Evolutionary conservation across 805 yeast genomes (phyloP).

Genomic region (Saturnispora saitoi): DNA sequence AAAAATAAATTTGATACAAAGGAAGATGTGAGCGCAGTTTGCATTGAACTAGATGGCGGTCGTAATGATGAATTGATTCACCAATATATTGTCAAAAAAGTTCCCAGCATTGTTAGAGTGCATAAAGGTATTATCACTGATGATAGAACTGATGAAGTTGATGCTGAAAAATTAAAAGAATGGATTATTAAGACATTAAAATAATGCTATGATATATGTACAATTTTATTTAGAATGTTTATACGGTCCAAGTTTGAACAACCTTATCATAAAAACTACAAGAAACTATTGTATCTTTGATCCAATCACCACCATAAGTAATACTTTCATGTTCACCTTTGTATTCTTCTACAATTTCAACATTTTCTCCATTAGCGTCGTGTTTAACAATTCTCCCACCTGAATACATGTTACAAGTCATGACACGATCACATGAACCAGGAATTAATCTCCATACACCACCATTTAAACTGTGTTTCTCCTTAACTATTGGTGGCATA

Average conservation of each 20-base stretch:
- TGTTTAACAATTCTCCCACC: constrained; percentile 67
- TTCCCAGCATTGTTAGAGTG: constrained; percentile 64
- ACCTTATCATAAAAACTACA: constrained; percentile 89
- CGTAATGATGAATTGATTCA: constrained; percentile 45
- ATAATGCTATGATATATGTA: neutral
- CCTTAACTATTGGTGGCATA: constrained; percentile 40
- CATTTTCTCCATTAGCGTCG: constrained; percentile 17
- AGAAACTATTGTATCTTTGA: constrained; percentile 49
- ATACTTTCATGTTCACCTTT: constrained; percentile 78
- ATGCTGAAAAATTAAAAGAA: constrained; percentile 7
- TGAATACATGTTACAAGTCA: constrained; percentile 91
- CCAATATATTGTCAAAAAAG: constrained; percentile 41
- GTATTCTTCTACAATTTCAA: constrained; percentile 34
- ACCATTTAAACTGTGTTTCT: constrained; percentile 59
- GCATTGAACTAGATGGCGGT: constrained; percentile 14
- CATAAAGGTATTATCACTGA: constrained; percentile 53
- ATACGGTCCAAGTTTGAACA: constrained; percentile 62
- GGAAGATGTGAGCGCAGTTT: constrained; percentile 26
- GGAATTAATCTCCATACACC: constrained; percentile 94
- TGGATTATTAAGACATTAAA: constrained; percentile 8
- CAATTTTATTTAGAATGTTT: neutral
- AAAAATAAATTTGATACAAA: constrained; percentile 65
- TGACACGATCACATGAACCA: constrained; percentile 36
- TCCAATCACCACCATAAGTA: constrained; percentile 96
- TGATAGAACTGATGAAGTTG: constrained; percentile 16